Evolutionary conservation across 495 filamentous ascomycete species (phyloP), one percentile per base, ranked within the genome.

Genomic region (Daldinia decipiens): DNA sequence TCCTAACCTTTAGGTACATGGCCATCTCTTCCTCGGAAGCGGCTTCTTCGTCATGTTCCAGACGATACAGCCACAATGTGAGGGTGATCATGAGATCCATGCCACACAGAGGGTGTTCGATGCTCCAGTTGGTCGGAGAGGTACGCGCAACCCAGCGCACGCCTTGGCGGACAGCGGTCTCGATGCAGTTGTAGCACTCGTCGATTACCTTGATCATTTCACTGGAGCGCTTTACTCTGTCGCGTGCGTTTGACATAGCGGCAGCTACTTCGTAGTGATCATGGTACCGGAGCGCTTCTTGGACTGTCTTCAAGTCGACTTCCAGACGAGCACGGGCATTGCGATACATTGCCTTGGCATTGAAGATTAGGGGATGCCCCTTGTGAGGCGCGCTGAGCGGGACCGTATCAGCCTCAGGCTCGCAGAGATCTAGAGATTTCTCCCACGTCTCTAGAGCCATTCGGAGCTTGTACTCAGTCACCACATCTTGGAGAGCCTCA

Each of bases 201-300:
- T 97, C 90, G 53, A 98, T 96, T 73, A 99, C 94, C 81, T 96
- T 96, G 83, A 97, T 92, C 95, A 99, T 98, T 80, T 97, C 94
- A 76, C 91, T 89, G 21, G 94, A 97, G 59, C 95, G 91, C 85
- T 95, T 94, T 64, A 99, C 94, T 75, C 91, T 91, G 76, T 97
- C 92, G 56, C 95, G 87, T 5, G 95, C 94, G 67, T 92, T 90
- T 5, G 93, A 95, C 95, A 99, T 99, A 61, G 94, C 94, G 31
- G 92, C 93, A 4, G 94, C 96, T 50, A 99, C 95, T 75, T 99
- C 95, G 76, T 96, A 98, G 3, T 94, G 92, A 62, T 97, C 94
- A 78, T 99, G 95, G 78, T 98, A 98, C 32, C 96, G 92, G 63
- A 99, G 87, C 4, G 95, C 95, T 82, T 98, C 95, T 81, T 99